These are phyloP conservation scores for Tuctoria greenei DNA, from an alignment of 176 grass and related monocot genomes.

Conservation along the genomic window DNA sequence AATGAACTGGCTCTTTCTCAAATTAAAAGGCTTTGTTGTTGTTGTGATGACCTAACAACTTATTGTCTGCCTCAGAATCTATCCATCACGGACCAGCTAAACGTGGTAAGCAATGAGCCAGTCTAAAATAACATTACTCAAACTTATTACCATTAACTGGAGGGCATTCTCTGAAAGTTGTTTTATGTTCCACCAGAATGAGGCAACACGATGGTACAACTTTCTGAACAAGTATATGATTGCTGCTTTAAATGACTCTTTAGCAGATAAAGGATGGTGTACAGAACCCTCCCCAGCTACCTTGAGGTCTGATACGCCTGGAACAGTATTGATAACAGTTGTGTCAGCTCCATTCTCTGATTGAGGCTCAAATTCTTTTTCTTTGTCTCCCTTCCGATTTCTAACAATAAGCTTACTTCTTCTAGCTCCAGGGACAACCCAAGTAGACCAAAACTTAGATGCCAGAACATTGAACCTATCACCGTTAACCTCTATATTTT, in stretches of 20 bases:
- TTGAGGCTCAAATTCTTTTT: slow-evolving; percentile 70
- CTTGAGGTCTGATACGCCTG: slow-evolving; percentile 45
- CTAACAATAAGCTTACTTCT: slow-evolving; percentile 83
- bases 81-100: slow-evolving; percentile 8
- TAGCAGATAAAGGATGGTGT: slow-evolving; percentile 63
- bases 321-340: slow-evolving; percentile 41
- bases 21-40: neutral
- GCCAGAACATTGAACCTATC: slow-evolving; percentile 79
- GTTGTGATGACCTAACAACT: neutral
- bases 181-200: slow-evolving; percentile 66
- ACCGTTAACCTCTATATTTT: slow-evolving; percentile 66
- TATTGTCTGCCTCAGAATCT: slow-evolving; percentile 11
- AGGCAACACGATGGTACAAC: slow-evolving; percentile 52
- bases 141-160: slow-evolving; percentile 78
- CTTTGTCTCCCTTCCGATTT: slow-evolving; percentile 81
- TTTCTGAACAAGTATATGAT: slow-evolving; percentile 57
- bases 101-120: neutral
- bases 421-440: slow-evolving; percentile 79
- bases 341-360: slow-evolving; percentile 54
- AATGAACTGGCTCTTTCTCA: neutral
- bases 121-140: slow-evolving; percentile 5
- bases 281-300: slow-evolving; percentile 40
- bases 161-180: slow-evolving; percentile 50
- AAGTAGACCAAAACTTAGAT: slow-evolving; percentile 91
- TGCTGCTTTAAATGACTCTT: slow-evolving; percentile 60